phyloP scores from a whole-genome alignment of 176 grass and related monocot genomes.

The Pharus latifolius region DNA sequence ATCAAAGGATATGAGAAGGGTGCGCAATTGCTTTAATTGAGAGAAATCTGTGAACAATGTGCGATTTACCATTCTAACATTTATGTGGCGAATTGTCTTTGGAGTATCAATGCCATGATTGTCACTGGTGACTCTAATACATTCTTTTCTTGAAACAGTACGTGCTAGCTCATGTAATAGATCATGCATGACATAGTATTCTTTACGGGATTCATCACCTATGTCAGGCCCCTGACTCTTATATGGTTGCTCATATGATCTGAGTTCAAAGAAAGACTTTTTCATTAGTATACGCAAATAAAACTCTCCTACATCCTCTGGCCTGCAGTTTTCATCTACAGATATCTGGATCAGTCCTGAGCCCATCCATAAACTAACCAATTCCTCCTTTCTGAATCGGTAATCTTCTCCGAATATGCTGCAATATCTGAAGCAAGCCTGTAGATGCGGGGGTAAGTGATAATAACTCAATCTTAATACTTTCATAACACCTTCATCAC shows the following conservation, averaged over 20 bases:
- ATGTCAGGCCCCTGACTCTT: no score
- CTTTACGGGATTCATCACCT: no score
- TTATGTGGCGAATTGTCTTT: conserved; percentile 15
- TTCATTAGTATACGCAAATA: not conserved
- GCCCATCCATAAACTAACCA: conserved; percentile 21
- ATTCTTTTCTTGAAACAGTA: conserved; percentile 10
- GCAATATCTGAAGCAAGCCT: conserved; percentile 22
- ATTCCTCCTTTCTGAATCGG: not conserved
- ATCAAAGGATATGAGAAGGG: conserved; percentile 11
- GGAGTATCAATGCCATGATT: not conserved
- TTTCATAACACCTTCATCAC: not conserved
- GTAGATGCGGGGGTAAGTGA: not conserved
- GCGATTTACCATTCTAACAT: not conserved
- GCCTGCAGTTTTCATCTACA: not conserved
- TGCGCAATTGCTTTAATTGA: conserved; percentile 17
- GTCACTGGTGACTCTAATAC: not conserved
- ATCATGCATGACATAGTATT: conserved; percentile 28
- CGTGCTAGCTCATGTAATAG: conserved; percentile 13
- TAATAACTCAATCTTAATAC: conserved; percentile 29
- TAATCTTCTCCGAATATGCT: conserved; percentile 17
- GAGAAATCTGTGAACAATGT: not conserved
- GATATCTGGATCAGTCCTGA: conserved; percentile 5
- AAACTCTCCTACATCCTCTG: conserved; percentile 1
- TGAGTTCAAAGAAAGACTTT: conserved; percentile 14
- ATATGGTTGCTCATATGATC: no score